Base-by-base conservation (phyloP, 2,329 filamentous ascomycete genomes). In the Xylariaceae sp. region DNA sequence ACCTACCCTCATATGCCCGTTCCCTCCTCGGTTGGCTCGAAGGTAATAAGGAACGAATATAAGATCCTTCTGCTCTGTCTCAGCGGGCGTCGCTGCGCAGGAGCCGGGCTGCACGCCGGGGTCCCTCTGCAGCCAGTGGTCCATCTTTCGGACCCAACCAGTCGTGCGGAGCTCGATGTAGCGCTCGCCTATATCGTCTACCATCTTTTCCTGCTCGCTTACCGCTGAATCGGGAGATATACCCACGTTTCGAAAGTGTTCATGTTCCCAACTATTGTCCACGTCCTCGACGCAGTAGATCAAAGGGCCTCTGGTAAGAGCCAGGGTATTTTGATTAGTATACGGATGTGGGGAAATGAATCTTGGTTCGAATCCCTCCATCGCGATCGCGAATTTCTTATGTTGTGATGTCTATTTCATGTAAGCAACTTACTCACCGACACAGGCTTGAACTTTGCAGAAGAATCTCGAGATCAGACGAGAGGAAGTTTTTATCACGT, bases 271-370 rank as follows among this genome's bases (percentile, higher is more conserved):
- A 1, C 60, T 28, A 42, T 81, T 79, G 50, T 82, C 78, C 6
- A 66, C 52, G 41, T 82, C 78, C 52, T 83, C 79, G 3, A 75
- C 67, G 43, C 78, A 83, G 56, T 82, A 83, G 4, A 82, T 63
- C 4, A 83, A 53, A 0, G 78, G 79, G 0, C 79, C 79, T 3
- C 78, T 67, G 2, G 71, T 75, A 6, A 82, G 56, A 1, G 72
- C 67, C 29, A 79, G 48, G 2, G 72, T 76, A n/a, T 69, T 60
- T 50, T 80, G 75, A 48, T 73, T 73, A 0, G 76, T 74, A 49
- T 74, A 73, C 0, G 76, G 76, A 49, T 81, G 74, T 0, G 78
- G 76, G 2, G 68, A 57, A 3, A 79, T 49, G 38, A 71, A 69
- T 24, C 72, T 65, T 13, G 75, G 67, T 28, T 63, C 55, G 32